phyloP scores from a whole-genome alignment of 179 eudicot species.

The Nepenthes alata region DNA sequence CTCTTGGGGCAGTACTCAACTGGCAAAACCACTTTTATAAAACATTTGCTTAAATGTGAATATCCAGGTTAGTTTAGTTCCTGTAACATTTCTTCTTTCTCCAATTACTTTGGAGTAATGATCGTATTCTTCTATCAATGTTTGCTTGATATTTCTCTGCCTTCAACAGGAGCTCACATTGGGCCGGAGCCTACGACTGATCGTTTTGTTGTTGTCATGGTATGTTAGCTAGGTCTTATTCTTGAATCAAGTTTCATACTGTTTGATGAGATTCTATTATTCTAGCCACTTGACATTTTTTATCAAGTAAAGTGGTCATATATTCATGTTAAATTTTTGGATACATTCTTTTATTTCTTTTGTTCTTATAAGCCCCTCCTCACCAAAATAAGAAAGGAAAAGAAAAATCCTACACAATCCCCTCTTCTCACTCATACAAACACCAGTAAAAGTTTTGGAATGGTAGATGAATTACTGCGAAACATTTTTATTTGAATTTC shows the following conservation, averaged over 20 bases:
- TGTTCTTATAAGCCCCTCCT: too few species aligned
- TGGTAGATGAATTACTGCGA: too few species aligned
- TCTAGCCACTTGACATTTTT: too few species aligned
- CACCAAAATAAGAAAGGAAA: too few species aligned
- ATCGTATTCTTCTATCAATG: not conserved
- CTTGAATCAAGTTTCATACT: not conserved
- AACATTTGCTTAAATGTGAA: constrained; percentile 65
- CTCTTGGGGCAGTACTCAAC: constrained; percentile 95
- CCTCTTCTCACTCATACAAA: too few species aligned
- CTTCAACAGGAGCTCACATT: constrained; percentile 79
- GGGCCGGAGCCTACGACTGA: constrained; percentile 99
- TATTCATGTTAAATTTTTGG: too few species aligned
- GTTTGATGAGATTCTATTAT: too few species aligned
- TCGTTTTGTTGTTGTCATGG: constrained; percentile 89
- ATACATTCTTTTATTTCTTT: too few species aligned
- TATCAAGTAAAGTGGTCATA: too few species aligned
- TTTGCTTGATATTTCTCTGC: not conserved
- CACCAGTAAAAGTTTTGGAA: too few species aligned
- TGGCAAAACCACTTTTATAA: constrained; percentile 92
- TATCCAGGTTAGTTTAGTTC: constrained; percentile 59
- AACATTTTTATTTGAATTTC: too few species aligned
- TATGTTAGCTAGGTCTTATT: constrained; percentile 12
- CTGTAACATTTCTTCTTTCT: not conserved
- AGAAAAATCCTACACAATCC: too few species aligned
- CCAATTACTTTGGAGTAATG: not conserved